These are phyloP conservation scores for Circinella minor DNA, from an alignment of 371 early-diverging fungal species.

Conservation along the genomic window DNA sequence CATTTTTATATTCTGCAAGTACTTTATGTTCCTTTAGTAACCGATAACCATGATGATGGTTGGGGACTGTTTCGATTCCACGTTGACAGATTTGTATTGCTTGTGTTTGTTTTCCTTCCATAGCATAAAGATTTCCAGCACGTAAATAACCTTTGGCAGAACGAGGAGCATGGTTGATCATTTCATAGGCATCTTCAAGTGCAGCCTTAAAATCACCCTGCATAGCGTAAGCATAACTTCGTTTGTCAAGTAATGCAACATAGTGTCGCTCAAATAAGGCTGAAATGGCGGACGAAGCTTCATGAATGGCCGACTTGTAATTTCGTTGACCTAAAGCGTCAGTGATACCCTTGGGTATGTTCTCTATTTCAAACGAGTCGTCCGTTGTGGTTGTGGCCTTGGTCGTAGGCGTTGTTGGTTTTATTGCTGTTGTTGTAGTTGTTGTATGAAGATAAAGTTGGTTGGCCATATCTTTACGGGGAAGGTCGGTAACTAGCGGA, in stretches of 20 bases:
- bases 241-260: constrained; percentile 1
- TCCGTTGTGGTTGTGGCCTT: too few species aligned
- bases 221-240: background rate
- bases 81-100: background rate
- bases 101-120: background rate
- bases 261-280: background rate
- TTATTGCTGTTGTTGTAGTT: background rate
- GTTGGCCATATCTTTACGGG: too few species aligned
- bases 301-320: background rate
- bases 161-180: background rate
- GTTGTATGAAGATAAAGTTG: too few species aligned
- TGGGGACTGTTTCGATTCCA: constrained; percentile 1
- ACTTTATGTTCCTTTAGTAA: background rate
- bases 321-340: background rate
- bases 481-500: too few species aligned
- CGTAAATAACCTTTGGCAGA: constrained; percentile 1
- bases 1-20: background rate
- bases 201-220: constrained; percentile 1
- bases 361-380: too few species aligned
- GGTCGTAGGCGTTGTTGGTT: background rate
- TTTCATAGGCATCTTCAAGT: constrained; percentile 1
- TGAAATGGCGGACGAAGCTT: constrained; percentile 1
- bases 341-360: background rate
- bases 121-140: background rate
- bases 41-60: background rate